Conservation (phyloP, 1,284 basidiomycete species). For the Cyathus pygmaeus region DNA sequence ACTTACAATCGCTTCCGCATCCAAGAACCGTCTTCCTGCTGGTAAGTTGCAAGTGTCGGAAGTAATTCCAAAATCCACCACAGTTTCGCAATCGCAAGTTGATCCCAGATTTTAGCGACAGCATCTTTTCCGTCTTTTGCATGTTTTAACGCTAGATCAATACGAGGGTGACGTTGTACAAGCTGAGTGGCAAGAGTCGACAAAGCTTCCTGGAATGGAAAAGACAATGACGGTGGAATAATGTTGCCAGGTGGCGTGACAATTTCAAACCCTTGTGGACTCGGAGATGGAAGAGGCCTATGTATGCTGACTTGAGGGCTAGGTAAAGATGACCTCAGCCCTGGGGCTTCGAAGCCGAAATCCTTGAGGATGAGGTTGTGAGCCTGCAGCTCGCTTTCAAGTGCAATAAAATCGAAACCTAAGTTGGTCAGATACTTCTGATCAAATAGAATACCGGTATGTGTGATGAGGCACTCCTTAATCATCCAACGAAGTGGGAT, state of each 20-base stretch:
- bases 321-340: too few relatives aligned
- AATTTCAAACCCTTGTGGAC: too few relatives aligned
- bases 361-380: slow-evolving; percentile 8
- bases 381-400: slow-evolving; percentile 11
- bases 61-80: slow-evolving; percentile 35
- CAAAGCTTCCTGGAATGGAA: background rate
- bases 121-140: slow-evolving; percentile 11
- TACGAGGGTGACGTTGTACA: background rate
- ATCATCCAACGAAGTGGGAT: slow-evolving; percentile 37
- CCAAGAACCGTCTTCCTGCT: slow-evolving; percentile 27
- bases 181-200: background rate
- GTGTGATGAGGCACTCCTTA: slow-evolving; percentile 24
- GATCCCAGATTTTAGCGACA: slow-evolving; percentile 25
- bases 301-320: too few relatives aligned
- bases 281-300: too few relatives aligned
- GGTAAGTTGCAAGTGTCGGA: slow-evolving; percentile 30
- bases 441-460: slow-evolving; percentile 25
- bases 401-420: slow-evolving; percentile 18
- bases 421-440: slow-evolving; percentile 11
- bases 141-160: background rate
- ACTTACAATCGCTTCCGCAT: slow-evolving; percentile 29
- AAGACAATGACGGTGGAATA: too few relatives aligned
- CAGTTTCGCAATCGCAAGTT: slow-evolving; percentile 13
- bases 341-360: slow-evolving; percentile 11
- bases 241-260: too few relatives aligned